Percentiles rank a stretch among this genome's conserved stretches.
Conservation (phyloP, 2,329 filamentous ascomycete species). For the Clonostachys solani region DNA sequence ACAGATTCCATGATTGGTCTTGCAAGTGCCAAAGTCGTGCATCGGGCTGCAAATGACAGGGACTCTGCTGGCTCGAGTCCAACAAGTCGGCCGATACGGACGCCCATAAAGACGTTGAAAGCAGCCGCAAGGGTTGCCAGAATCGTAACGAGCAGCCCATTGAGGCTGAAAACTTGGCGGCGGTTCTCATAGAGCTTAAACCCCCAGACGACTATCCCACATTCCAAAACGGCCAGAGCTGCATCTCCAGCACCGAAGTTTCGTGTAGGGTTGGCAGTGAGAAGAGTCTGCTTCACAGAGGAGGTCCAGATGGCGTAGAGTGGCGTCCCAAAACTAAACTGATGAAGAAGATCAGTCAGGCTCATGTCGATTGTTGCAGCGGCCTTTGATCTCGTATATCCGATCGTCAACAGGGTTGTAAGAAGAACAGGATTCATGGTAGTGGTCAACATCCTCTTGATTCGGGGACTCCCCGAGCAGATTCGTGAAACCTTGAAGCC, state of each 20-base stretch:
- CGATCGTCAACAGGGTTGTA: conserved; percentile 37
- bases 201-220: conserved; percentile 47
- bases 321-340: conserved; percentile 25
- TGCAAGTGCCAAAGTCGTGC: conserved; percentile 44
- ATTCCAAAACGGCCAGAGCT: conserved; percentile 42
- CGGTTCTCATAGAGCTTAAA: conserved; percentile 49
- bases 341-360: conserved; percentile 17
- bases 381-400: conserved; percentile 34
- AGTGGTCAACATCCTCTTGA: conserved; percentile 27
- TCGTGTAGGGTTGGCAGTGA: conserved; percentile 7
- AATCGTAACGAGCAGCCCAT: conserved; percentile 30
- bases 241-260: conserved; percentile 43
- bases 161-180: conserved; percentile 34
- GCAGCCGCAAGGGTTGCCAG: conserved; percentile 29
- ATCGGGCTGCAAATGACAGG: conserved; percentile 43
- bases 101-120: conserved; percentile 35
- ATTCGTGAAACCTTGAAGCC: conserved; percentile 18
- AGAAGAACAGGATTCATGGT: conserved; percentile 43
- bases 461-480: conserved; percentile 3
- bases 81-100: conserved; percentile 25
- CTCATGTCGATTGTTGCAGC: conserved; percentile 11
- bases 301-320: conserved; percentile 28
- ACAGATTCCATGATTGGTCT: conserved; percentile 39
- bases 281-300: conserved; percentile 1
- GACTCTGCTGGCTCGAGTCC: conserved; percentile 26